These are phyloP conservation scores for Parascedosporium putredinis DNA, from an alignment of 2,329 filamentous ascomycete genomes.

Conservation along the genomic window DNA sequence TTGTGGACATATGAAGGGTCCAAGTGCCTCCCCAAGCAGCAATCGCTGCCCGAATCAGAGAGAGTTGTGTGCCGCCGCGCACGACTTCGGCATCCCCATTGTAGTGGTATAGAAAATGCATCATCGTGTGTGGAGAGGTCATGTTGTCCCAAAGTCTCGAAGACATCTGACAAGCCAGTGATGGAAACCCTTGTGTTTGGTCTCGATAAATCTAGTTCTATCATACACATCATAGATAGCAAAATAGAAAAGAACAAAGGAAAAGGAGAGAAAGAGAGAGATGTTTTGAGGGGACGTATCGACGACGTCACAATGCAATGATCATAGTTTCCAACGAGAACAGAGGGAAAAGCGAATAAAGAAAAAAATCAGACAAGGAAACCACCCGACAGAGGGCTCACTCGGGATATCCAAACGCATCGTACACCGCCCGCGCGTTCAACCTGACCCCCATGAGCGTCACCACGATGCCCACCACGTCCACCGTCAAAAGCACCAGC, in stretches of 20 bases:
- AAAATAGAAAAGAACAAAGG: not conserved
- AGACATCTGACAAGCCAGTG: not conserved
- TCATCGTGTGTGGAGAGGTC: too few species aligned
- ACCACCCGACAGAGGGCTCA: constrained; percentile 14
- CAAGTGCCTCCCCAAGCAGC: too few species aligned
- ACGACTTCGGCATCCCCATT: too few species aligned
- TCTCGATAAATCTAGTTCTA: not conserved
- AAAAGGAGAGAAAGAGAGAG: too few species aligned
- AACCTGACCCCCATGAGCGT: constrained; percentile 64
- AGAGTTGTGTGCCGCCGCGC: too few species aligned
- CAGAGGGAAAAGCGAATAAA: too few species aligned
- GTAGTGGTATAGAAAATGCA: too few species aligned
- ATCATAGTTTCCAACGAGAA: too few species aligned
- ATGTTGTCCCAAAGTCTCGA: not conserved
- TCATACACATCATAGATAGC: not conserved
- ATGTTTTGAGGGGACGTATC: too few species aligned
- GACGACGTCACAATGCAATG: too few species aligned
- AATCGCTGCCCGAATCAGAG: too few species aligned
- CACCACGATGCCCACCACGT: constrained; percentile 61
- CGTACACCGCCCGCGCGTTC: constrained; percentile 68
- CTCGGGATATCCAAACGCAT: constrained; percentile 76
- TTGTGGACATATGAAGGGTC: too few species aligned
- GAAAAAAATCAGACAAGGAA: not conserved
- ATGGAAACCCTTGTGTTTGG: not conserved
- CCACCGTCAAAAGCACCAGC: constrained; percentile 61